phyloP scores from a whole-genome alignment of 495 filamentous ascomycete genomes.

The Trichoderma asperelloides region DNA sequence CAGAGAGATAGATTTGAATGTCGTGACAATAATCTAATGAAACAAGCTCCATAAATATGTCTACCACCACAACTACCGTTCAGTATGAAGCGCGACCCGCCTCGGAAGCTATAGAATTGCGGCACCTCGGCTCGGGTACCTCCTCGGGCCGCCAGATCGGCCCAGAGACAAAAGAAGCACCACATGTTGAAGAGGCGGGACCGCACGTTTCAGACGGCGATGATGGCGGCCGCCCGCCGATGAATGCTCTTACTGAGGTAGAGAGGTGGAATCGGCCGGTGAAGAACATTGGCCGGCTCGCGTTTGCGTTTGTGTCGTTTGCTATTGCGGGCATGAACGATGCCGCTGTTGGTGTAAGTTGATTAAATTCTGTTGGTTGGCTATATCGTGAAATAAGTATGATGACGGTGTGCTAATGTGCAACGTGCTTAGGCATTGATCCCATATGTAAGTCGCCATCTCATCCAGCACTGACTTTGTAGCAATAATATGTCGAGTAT shows the following conservation, averaged over 20 bases:
- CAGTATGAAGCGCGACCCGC: neutral
- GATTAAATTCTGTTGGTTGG: conserved; percentile 3
- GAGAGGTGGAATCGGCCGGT: conserved; percentile 63
- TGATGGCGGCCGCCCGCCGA: neutral
- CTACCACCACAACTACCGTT: neutral
- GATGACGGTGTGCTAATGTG: neutral
- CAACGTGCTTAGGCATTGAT: conserved; percentile 48
- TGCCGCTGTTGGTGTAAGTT: conserved; percentile 65
- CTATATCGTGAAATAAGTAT: neutral
- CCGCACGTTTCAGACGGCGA: neutral
- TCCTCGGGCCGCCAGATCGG: neutral
- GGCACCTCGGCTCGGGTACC: neutral
- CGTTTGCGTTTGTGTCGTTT: conserved; percentile 64
- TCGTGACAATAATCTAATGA: neutral
- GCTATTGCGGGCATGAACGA: conserved; percentile 77
- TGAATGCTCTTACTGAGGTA: conserved; percentile 7
- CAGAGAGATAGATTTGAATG: neutral
- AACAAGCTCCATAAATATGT: neutral
- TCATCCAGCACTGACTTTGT: conserved; percentile 10
- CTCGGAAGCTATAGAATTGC: neutral
- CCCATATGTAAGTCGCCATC: conserved; percentile 35
- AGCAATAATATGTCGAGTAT: too few relatives aligned
- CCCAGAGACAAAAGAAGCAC: neutral
- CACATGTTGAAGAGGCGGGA: neutral
- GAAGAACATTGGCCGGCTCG: conserved; percentile 55